Conservation (phyloP, 1,284 basidiomycete genomes). For the Apiotrichum mycotoxinovorans region DNA sequence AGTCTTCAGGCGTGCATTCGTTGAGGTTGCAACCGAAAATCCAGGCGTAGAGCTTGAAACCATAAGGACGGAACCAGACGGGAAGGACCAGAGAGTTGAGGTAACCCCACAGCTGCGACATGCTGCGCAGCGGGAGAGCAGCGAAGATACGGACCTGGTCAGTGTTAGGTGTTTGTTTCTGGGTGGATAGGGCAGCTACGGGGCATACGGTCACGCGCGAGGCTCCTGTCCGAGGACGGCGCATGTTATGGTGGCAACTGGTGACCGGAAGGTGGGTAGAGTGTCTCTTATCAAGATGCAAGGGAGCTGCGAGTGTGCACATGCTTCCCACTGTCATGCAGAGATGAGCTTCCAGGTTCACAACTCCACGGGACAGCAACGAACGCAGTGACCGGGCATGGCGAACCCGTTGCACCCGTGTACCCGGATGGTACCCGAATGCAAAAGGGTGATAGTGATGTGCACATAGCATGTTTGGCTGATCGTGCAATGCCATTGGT, state of each 20-base stretch:
- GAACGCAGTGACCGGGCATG: too few species aligned
- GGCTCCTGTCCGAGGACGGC: not conserved
- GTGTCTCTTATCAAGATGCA: too few species aligned
- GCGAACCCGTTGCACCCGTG: too few species aligned
- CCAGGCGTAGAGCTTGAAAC: slow-evolving; percentile 77
- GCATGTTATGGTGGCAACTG: not conserved
- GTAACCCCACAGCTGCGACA: slow-evolving; percentile 95
- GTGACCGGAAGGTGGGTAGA: too few species aligned
- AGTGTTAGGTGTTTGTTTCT: not conserved
- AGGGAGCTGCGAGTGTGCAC: too few species aligned
- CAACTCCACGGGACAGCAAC: too few species aligned
- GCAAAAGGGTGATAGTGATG: too few species aligned
- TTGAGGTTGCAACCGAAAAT: slow-evolving; percentile 92
- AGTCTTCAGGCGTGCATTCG: slow-evolving; percentile 77
- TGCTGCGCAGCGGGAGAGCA: slow-evolving; percentile 85
- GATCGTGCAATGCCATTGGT: too few species aligned
- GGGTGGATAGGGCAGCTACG: not conserved
- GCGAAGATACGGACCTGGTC: slow-evolving; percentile 88
- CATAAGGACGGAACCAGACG: slow-evolving; percentile 86
- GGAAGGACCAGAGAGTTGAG: slow-evolving; percentile 88
- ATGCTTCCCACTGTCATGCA: too few species aligned
- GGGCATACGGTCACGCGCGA: not conserved
- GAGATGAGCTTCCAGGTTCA: too few species aligned
- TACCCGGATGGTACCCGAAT: too few species aligned
- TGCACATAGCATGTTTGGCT: too few species aligned